phyloP scores from a whole-genome alignment of 345 rosid species.

The Eucalyptus cloeziana region DNA sequence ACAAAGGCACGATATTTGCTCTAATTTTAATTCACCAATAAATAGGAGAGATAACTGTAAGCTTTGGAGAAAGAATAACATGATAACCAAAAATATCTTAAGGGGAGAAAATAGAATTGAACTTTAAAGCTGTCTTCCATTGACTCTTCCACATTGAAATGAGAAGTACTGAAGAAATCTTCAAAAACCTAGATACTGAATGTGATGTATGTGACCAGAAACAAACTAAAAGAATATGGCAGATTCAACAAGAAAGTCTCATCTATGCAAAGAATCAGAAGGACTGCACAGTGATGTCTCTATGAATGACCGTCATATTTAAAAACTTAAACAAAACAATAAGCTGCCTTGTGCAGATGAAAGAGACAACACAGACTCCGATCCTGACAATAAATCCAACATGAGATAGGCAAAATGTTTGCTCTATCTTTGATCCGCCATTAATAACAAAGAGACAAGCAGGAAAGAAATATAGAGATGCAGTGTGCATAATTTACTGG shows the following conservation, averaged over 20 bases:
- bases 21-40: background rate
- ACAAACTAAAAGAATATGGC: background rate
- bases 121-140: background rate
- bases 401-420: background rate
- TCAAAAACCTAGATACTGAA: background rate
- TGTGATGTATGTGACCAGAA: background rate
- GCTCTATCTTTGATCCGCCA: background rate
- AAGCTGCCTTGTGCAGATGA: background rate
- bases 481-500: background rate
- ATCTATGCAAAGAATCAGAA: background rate
- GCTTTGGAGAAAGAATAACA: background rate
- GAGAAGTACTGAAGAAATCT: background rate
- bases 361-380: background rate
- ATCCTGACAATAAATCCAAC: background rate
- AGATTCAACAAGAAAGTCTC: background rate
- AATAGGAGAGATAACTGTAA: background rate
- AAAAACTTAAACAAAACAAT: background rate
- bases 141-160: background rate
- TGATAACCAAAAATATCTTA: background rate
- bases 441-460: background rate
- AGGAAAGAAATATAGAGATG: background rate
- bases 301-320: background rate
- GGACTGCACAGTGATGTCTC: background rate
- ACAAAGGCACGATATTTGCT: background rate
- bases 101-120: background rate